A percentile compares a stretch with the other conserved stretches of the same genome.
Conservation (phyloP, 2,329 filamentous ascomycete species). For the Lojkania enalia region DNA sequence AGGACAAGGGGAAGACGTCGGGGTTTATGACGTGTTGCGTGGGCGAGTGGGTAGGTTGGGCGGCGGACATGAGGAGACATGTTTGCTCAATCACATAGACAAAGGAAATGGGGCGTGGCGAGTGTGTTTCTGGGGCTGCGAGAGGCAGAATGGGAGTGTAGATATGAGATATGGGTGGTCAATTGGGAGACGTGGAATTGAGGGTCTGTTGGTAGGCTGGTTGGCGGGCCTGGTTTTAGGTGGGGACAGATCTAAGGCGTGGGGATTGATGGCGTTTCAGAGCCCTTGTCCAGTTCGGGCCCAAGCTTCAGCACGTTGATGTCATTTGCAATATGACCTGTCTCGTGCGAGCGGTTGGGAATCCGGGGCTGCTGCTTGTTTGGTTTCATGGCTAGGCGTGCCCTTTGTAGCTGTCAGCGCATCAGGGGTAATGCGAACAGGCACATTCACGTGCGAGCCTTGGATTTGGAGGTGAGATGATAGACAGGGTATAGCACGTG, state of each 20-base stretch:
- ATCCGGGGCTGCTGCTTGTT: no score
- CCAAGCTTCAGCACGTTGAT: no score
- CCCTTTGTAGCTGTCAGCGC: no score
- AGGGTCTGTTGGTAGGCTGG: no score
- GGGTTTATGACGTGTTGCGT: slow-evolving; percentile 52
- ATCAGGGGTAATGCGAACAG: no score
- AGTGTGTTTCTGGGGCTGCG: background rate
- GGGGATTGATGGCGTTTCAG: background rate
- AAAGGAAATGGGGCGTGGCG: background rate
- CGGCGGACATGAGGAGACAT: slow-evolving; percentile 21
- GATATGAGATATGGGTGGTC: no score
- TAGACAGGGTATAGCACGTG: background rate
- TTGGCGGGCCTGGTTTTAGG: background rate
- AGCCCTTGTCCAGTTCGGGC: background rate
- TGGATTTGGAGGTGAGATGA: no score
- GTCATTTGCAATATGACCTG: no score
- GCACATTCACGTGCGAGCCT: no score
- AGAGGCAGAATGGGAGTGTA: background rate
- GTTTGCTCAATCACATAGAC: background rate
- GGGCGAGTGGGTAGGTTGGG: slow-evolving; percentile 52
- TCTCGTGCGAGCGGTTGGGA: no score
- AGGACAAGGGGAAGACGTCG: slow-evolving; percentile 65
- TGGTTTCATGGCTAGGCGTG: no score
- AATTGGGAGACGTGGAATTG: no score
- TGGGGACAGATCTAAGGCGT: slow-evolving; percentile 11